phyloP scores from a whole-genome alignment of 345 rosid species.

The Atalantia buxifolia region DNA sequence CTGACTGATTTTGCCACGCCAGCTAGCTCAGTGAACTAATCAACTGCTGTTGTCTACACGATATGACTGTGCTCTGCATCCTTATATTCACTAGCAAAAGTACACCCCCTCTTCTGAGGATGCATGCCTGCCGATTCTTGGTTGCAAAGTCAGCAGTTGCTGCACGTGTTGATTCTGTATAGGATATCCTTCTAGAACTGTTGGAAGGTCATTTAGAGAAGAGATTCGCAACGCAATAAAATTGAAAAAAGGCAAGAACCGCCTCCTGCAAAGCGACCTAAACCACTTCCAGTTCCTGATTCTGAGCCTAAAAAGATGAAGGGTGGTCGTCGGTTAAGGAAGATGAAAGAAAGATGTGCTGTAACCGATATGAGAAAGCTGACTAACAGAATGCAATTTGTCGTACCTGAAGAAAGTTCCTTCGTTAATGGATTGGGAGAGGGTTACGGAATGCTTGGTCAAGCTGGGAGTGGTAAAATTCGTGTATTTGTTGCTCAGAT shows the following conservation, averaged over 20 bases:
- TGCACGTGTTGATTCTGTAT: conserved; percentile 55
- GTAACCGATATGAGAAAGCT: conserved; percentile 94
- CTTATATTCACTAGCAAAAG: neutral
- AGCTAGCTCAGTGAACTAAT: too few species aligned
- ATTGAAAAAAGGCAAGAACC: conserved; percentile 97
- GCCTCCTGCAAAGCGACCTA: conserved; percentile 80
- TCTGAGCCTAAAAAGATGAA: conserved; percentile 94
- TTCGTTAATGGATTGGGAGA: conserved; percentile 91
- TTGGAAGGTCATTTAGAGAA: conserved; percentile 66
- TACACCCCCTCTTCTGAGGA: conserved; percentile 60
- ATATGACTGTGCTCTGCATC: too few species aligned
- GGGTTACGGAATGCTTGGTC: conserved; percentile 97
- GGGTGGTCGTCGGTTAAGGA: conserved; percentile 51
- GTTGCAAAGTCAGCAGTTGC: conserved; percentile 84
- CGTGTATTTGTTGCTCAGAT: conserved; percentile 77
- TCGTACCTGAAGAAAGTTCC: conserved; percentile 94
- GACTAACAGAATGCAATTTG: conserved; percentile 96
- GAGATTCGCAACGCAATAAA: conserved; percentile 74
- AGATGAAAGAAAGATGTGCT: conserved; percentile 97
- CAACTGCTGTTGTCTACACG: too few species aligned
- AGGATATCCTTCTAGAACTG: conserved; percentile 72
- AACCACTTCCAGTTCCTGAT: conserved; percentile 86
- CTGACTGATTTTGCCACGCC: too few species aligned
- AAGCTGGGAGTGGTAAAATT: conserved; percentile 69
- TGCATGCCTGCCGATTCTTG: conserved; percentile 61